phyloP scores from a whole-genome alignment of 2,329 filamentous ascomycete genomes.

The Aspergillus oerlinghausenensis region DNA sequence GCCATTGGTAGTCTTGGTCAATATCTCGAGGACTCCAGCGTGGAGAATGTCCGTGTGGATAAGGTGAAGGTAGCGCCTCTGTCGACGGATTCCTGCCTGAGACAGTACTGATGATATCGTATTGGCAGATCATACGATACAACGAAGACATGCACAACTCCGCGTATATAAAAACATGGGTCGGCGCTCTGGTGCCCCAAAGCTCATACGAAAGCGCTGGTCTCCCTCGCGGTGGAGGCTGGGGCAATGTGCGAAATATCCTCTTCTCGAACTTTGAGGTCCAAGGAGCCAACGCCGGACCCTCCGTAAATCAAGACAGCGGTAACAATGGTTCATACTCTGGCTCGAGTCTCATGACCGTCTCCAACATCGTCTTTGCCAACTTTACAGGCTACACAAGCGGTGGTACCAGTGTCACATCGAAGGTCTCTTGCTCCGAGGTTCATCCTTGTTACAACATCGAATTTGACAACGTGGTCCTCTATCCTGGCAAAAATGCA shows the following conservation, averaged over 20 bases:
- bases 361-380: too few species aligned
- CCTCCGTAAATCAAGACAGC: too few species aligned
- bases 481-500: slow-evolving; percentile 29
- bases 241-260: slow-evolving; percentile 51
- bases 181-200: slow-evolving; percentile 46
- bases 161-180: slow-evolving; percentile 56
- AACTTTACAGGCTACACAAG: slow-evolving; percentile 25
- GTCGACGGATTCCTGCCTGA: too few species aligned
- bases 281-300: slow-evolving; percentile 37
- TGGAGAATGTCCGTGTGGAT: slow-evolving; percentile 47
- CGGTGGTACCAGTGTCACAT: slow-evolving; percentile 21
- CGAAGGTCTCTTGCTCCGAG: slow-evolving; percentile 45
- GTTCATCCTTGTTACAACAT: slow-evolving; percentile 51
- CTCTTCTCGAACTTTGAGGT: slow-evolving; percentile 50
- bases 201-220: slow-evolving; percentile 47
- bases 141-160: slow-evolving; percentile 45
- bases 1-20: slow-evolving; percentile 53
- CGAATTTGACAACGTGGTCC: slow-evolving; percentile 39
- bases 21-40: slow-evolving; percentile 51
- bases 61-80: slow-evolving; percentile 31
- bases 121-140: slow-evolving; percentile 36
- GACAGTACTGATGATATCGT: too few species aligned
- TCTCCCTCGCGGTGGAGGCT: slow-evolving; percentile 49
- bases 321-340: too few species aligned
- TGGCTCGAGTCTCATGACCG: too few species aligned